These are phyloP conservation scores for Phytophthora vignae DNA, from an alignment of 352 stramenopile genomes.

Conservation along the genomic window DNA sequence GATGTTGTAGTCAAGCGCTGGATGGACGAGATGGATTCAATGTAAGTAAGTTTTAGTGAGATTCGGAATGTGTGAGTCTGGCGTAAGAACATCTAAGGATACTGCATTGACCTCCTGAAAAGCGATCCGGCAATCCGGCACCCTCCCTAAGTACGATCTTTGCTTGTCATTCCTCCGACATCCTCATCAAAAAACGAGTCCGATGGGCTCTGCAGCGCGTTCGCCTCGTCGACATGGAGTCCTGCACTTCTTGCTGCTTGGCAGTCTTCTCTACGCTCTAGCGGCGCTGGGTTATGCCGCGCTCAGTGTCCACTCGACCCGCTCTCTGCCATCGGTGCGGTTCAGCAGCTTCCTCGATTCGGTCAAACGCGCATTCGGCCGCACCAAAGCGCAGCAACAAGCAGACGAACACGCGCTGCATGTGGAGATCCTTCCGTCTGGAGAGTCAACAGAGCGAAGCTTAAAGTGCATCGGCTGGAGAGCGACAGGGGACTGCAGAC, in stretches of 20 bases:
- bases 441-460: constrained; percentile 2
- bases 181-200: too few species aligned
- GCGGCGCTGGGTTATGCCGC: constrained; percentile 8
- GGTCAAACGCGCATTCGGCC: constrained; percentile 1
- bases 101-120: too few species aligned
- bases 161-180: too few species aligned
- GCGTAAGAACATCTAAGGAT: too few species aligned
- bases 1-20: too few species aligned
- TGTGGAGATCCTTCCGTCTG: constrained; percentile 12
- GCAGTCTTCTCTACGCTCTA: constrained; percentile 21
- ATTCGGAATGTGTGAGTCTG: too few species aligned
- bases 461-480: constrained; percentile 36
- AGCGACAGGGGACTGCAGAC: constrained; percentile 21
- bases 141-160: too few species aligned
- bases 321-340: background rate
- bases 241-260: constrained; percentile 17
- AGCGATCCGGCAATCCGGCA: too few species aligned
- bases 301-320: constrained; percentile 12
- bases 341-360: constrained; percentile 14
- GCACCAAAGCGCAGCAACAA: constrained; percentile 19
- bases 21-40: too few species aligned
- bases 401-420: constrained; percentile 26
- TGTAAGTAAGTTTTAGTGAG: too few species aligned
- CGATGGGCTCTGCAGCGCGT: background rate
- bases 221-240: constrained; percentile 1